phyloP scores from a whole-genome alignment of 768 basidiomycete species.

The Nidularia pulvinata region DNA sequence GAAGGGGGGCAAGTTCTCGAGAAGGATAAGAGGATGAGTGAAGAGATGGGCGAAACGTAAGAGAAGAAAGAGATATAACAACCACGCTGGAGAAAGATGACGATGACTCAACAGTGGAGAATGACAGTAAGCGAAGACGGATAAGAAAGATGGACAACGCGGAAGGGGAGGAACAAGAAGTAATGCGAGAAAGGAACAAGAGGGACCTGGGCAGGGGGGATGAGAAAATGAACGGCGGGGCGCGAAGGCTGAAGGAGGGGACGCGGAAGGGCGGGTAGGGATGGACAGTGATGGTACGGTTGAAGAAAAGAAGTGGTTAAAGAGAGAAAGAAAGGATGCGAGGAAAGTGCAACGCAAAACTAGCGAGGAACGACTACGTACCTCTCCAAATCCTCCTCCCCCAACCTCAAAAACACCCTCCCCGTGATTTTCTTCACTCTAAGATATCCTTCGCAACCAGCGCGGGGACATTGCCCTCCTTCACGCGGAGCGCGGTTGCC shows the following conservation, averaged over 20 bases:
- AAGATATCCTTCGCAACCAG: slow-evolving; percentile 48
- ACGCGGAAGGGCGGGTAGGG: neutral
- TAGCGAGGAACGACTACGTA: slow-evolving; percentile 25
- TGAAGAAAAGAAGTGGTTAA: neutral
- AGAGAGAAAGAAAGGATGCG: slow-evolving; percentile 2
- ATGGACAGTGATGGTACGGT: neutral
- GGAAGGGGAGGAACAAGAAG: too few species aligned
- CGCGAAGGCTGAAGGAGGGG: neutral
- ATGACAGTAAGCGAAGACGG: too few species aligned
- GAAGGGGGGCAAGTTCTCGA: too few species aligned
- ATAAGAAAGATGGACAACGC: too few species aligned
- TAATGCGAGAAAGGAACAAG: too few species aligned
- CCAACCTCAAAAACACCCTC: slow-evolving; percentile 57
- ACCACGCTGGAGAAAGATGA: too few species aligned
- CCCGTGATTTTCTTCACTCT: slow-evolving; percentile 52
- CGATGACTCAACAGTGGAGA: too few species aligned
- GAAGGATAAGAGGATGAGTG: too few species aligned
- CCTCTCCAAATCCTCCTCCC: slow-evolving; percentile 57
- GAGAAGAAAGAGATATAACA: too few species aligned
- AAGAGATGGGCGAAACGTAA: too few species aligned
- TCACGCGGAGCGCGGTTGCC: slow-evolving; percentile 10
- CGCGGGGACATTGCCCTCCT: slow-evolving; percentile 20
- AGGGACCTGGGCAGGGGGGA: too few species aligned
- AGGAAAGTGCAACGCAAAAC: neutral
- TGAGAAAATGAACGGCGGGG: neutral